Conservation (phyloP, 306 rosid species). For the Glycine tomentella region DNA sequence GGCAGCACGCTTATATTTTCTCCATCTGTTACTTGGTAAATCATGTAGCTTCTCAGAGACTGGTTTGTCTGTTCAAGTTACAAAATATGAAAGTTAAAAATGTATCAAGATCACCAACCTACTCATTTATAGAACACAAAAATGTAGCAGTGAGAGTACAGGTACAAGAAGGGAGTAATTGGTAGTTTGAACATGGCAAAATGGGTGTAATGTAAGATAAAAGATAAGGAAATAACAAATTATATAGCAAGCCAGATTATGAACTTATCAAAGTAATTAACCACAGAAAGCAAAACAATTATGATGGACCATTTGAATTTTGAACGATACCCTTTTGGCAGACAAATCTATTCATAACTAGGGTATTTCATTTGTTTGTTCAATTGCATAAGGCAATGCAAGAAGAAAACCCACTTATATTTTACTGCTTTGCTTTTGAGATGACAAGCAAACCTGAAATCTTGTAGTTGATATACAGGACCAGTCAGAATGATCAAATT, state of each 20-base stretch:
- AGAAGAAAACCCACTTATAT: constrained; percentile 37
- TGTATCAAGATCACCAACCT: constrained; percentile 34
- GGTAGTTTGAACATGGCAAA: too few species aligned
- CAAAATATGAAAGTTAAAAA: constrained; percentile 40
- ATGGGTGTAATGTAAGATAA: too few species aligned
- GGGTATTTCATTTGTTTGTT: not conserved
- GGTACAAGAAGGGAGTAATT: too few species aligned
- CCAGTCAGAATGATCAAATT: constrained; percentile 34
- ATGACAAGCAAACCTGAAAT: constrained; percentile 34
- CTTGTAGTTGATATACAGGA: constrained; percentile 9
- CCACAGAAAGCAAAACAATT: constrained; percentile 34
- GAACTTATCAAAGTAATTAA: constrained; percentile 32
- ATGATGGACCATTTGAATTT: constrained; percentile 24
- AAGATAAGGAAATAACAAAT: too few species aligned
- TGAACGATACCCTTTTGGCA: constrained; percentile 40
- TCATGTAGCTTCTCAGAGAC: constrained; percentile 76
- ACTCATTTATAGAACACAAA: too few species aligned
- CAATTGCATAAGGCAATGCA: constrained; percentile 31
- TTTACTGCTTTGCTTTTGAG: constrained; percentile 28
- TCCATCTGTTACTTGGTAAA: constrained; percentile 72
- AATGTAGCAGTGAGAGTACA: too few species aligned
- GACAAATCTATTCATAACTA: constrained; percentile 29
- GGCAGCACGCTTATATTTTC: constrained; percentile 79
- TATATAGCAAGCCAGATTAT: too few species aligned
- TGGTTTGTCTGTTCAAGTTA: constrained; percentile 65